phyloP scores from a whole-genome alignment of 495 filamentous ascomycete species.

The Trichoderma parareesei region DNA sequence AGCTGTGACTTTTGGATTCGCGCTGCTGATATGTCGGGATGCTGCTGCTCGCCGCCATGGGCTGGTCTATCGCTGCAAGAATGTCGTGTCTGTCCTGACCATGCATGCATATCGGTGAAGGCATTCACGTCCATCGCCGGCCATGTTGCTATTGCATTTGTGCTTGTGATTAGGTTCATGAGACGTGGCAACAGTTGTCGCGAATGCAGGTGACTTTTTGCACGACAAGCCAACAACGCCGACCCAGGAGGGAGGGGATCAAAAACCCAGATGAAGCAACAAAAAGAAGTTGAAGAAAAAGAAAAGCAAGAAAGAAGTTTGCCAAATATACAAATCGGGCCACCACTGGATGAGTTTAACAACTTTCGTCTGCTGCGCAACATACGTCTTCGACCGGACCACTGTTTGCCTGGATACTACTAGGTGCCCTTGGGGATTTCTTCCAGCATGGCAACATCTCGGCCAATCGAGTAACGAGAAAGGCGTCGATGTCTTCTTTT shows the following conservation, averaged over 20 bases:
- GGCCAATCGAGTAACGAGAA: background rate
- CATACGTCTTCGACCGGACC: constrained; percentile 1
- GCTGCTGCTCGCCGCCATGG: background rate
- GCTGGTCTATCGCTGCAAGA: background rate
- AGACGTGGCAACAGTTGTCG: background rate
- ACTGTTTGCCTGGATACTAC: background rate
- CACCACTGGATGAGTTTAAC: background rate
- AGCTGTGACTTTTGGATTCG: constrained; percentile 7
- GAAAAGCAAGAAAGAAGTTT: background rate
- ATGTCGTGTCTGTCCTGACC: constrained; percentile 1
- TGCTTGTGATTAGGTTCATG: background rate
- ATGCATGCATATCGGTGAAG: background rate
- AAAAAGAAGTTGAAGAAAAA: background rate
- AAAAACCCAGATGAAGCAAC: background rate
- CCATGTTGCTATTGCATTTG: background rate
- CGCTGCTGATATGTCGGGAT: background rate
- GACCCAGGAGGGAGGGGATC: too few species aligned
- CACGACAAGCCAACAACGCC: background rate
- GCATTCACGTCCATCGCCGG: background rate
- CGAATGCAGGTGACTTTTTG: background rate
- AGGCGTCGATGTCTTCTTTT: background rate
- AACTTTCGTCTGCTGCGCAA: background rate
- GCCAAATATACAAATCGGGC: too few species aligned
- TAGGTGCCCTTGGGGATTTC: background rate
- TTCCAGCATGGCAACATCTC: background rate